Evolutionary conservation across 345 rosid genomes (phyloP), one percentile per base, ranked within the genome.

Genomic region (Brassica rapa): DNA sequence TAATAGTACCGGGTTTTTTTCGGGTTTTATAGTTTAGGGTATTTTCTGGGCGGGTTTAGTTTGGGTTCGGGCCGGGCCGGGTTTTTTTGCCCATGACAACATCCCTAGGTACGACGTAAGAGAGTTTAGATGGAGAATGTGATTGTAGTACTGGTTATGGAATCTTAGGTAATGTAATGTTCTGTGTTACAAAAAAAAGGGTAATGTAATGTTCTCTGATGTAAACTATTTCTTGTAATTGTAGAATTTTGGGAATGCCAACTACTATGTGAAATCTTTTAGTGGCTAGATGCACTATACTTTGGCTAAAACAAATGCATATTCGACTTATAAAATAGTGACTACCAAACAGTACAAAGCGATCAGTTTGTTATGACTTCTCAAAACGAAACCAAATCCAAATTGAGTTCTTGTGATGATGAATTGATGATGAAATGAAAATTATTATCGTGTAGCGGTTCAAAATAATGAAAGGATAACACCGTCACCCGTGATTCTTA

Each of bases 161-260:
- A 30, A 66, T 60, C 39, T 46, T 78, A 56, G 60, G 8, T 66
- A 4, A 30, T 66, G 77, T 72, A 41, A 55, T 56, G 37, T 21
- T 19, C 21, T 19, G 21, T 19, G 21, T 19, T 19, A 19, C 21
- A 19, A 19, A 19, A 19, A 19, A 19, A 19, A 19, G 21, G 60
- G 8, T 66, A 4, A 30, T 66, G 77, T 72, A 41, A 55, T 56
- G 37, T 21, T 65, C 10, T 53, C 33, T 66, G 10, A 73, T 79
- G 82, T 67, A 79, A 73, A 32, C 15, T 73, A 79, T 49, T 1
- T 72, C 69, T 67, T 79, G 78, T 79, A 79, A 67, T 67, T 66
- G 37, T 60, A 79, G 41, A 79, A 77, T 33, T 70, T 62, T 70
- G 25, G 46, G 27, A 55, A 55, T 4, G 30, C 19, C 72, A 16